Evolutionary conservation across 768 basidiomycete genomes (phyloP).

Genomic region (Suillus spraguei): DNA sequence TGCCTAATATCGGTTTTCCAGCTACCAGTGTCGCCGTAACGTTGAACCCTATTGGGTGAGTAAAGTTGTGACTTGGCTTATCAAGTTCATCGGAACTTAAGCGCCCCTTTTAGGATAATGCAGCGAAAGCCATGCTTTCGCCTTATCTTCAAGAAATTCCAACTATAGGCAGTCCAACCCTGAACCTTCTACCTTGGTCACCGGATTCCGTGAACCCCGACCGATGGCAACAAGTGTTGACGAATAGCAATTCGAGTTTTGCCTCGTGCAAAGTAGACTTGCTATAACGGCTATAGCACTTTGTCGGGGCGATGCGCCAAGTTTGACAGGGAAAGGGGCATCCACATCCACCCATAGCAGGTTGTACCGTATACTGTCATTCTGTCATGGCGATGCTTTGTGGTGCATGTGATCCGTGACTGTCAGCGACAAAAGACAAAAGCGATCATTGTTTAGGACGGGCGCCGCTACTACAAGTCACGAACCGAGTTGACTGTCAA

Average conservation of each 20-base stretch:
- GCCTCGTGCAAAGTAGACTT: background rate
- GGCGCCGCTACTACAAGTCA: too few species aligned
- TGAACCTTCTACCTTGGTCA: conserved; percentile 10
- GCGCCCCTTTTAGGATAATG: conserved; percentile 31
- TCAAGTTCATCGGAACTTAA: conserved; percentile 32
- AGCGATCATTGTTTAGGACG: background rate
- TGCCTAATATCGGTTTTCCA: background rate
- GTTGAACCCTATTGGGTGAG: conserved; percentile 7
- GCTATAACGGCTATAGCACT: background rate
- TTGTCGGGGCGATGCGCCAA: background rate
- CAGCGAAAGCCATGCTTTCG: conserved; percentile 6
- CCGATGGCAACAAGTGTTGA: background rate
- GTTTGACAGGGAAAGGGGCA: background rate
- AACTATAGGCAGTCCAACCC: conserved; percentile 4
- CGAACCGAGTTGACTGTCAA: background rate
- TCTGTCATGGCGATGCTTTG: background rate
- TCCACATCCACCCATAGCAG: background rate
- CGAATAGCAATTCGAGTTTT: conserved; percentile 1
- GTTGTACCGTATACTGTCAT: background rate
- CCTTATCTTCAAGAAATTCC: conserved; percentile 5
- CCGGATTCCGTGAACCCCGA: background rate
- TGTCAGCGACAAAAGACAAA: background rate
- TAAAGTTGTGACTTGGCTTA: conserved; percentile 17
- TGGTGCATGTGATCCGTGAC: background rate
- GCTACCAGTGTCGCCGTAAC: conserved; percentile 3